Conservation (phyloP, 768 basidiomycete genomes). For the Saitozyma podzolica region DNA sequence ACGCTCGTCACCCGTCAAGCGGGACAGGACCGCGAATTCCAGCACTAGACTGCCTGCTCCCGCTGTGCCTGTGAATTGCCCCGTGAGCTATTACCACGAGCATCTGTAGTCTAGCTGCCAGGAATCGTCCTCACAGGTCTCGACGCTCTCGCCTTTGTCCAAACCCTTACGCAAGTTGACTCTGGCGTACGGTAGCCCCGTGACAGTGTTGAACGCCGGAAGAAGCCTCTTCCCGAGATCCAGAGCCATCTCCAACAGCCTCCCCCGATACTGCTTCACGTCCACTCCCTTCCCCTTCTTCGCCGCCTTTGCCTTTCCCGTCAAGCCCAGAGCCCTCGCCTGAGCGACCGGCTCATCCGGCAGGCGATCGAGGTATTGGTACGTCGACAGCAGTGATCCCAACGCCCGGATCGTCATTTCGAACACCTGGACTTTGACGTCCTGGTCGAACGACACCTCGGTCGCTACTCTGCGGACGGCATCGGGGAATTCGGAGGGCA, state of each 20-base stretch:
- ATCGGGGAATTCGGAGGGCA: conserved; percentile 73
- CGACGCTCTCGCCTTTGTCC: conserved; percentile 69
- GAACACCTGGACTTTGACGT: conserved; percentile 97
- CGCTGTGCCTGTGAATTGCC: conserved; percentile 66
- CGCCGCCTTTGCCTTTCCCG: background rate
- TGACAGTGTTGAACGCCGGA: conserved; percentile 88
- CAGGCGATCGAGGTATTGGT: conserved; percentile 40
- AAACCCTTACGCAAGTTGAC: conserved; percentile 82
- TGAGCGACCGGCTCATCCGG: conserved; percentile 31
- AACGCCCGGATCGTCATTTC: conserved; percentile 93
- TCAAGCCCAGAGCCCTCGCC: conserved; percentile 42
- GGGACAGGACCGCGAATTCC: conserved; percentile 89
- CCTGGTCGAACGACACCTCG: conserved; percentile 85
- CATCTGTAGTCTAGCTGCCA: background rate
- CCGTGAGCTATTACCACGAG: conserved; percentile 3
- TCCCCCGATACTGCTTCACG: conserved; percentile 78
- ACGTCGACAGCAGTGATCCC: conserved; percentile 66
- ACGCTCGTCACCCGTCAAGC: conserved; percentile 81
- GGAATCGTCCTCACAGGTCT: conserved; percentile 68
- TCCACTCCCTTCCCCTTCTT: conserved; percentile 11
- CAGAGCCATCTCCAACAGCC: conserved; percentile 70
- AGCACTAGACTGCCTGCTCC: conserved; percentile 90
- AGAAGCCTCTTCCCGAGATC: conserved; percentile 84
- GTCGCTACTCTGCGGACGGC: conserved; percentile 79
- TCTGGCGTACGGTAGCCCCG: conserved; percentile 88